Evolutionary conservation across 805 yeast genomes (phyloP), one percentile per base, ranked within the genome.

Genomic region (Candida succiphila): DNA sequence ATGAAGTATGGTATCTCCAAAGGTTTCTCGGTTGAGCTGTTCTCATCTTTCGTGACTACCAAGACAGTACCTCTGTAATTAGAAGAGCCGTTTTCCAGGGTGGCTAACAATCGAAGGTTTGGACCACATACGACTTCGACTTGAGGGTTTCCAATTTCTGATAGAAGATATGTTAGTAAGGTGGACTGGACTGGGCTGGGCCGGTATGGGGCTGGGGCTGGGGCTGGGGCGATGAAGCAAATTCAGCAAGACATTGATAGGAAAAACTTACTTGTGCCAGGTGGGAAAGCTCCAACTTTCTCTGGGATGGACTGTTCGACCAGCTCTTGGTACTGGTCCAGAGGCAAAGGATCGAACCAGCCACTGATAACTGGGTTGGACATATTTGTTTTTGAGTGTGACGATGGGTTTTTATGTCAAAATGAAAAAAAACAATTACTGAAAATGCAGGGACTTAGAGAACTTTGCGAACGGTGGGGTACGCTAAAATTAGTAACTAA

Each of bases 121-220:
- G 97, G 97, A 2, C 97, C 97, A 51, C 84, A 77, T 32, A 65
- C 59, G 16, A 78, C 61, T 26, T 69, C 65, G n/a, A 65, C 29
- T 17, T 3, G 12, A 8, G 17, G 30, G 10, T 32, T 32, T n/a
- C 34, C 36, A 27, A 31, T 23, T 10, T 27, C 9, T n/a, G 20
- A 16, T 23, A n/a, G n/a, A n/a, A n/a, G n/a, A n/a, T n/a, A 21
- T 21, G 12, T 12, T 8, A 7, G 7, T 21, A 21, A 21, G 10
- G 7, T 7, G 10, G 24, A 21, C 7, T 7, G 12, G 12, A n/a
- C n/a, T n/a, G n/a, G n/a, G n/a, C n/a, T n/a, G n/a, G n/a, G n/a
- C n/a, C n/a, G n/a, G n/a, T n/a, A n/a, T n/a, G n/a, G n/a, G n/a
- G n/a, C n/a, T n/a, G n/a, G n/a, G n/a, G n/a, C n/a, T n/a, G n/a